Evolutionary conservation across 2,329 filamentous ascomycete species (phyloP), one percentile per base, ranked within the genome.

Genomic region (Xylaria sp.): DNA sequence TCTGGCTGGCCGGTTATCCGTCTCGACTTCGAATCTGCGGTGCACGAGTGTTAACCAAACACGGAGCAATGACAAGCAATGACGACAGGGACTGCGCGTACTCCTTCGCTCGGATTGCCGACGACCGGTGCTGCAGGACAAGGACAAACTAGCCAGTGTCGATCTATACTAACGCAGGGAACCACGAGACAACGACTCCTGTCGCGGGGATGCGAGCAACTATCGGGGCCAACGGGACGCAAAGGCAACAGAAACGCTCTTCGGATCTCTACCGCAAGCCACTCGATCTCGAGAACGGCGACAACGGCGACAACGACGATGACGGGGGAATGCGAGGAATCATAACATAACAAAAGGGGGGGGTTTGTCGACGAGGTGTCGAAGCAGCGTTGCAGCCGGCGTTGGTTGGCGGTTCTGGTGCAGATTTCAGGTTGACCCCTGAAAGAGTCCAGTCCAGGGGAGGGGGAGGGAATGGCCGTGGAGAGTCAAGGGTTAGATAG

Each of bases 351-450:
- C 48, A 49, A 60, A 51, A 54, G n/a, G 10, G 19, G 38, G 48
- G 29, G 31, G 27, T 11, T 54, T n/a, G 55, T 62, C 17, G 33
- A 49, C 23, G 21, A 55, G 38, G 37, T 6, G 31, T 54, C 31
- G 11, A 58, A 51, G 37, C 44, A 40, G 29, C 40, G 58, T 51
- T 60, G 57, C 41, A 57, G n/a, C n/a, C n/a, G n/a, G n/a, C n/a
- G n/a, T n/a, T n/a, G n/a, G n/a, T n/a, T n/a, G n/a, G n/a, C 43
- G 9, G 37, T 43, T 46, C 41, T 35, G 51, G 21, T 46, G 46
- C 38, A 54, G 46, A 60, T 49, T 46, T 59, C 62, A 63, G 60
- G 59, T 58, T 59, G 52, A 54, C 60, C 60, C 63, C 63, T 63
- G 60, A 60, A 65, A n/a, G n/a, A n/a, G n/a, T n/a, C n/a, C n/a